Base-by-base conservation (phyloP, 192 early-diverging fungal genomes). In the Umbelopsis ramanniana region DNA sequence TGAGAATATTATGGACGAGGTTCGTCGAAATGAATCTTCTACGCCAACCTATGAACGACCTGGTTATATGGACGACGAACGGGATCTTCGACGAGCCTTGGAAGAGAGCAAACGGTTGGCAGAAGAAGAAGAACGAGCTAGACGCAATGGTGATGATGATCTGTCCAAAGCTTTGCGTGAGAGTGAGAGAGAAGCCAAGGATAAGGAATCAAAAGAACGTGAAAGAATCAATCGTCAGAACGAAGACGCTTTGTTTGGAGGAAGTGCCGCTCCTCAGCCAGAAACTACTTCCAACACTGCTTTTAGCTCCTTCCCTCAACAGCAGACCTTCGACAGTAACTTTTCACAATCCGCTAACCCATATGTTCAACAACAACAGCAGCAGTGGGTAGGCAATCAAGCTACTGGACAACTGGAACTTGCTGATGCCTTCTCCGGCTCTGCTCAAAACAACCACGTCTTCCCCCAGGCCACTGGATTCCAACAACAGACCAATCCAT, bases 91-190 rank as follows among this genome's bases (percentile, higher is more conserved):
- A 53, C 80, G 78, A 52, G 97, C 97, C 5, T 79, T 96, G 29
- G 96, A 94, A 66, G 93, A 93, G 69, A 94, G 93, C 74, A 89
- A 88, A 73, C 85, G 88, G 52, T 83, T 85, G 38, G 92, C 94
- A 2, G 72, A 68, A 15, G 78, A 84, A 71, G 72, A 78, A 60
- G 83, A 82, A 22, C 78, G 72, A 43, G 80, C 52, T 23, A 23
- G 78, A 43, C 71, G 50, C 15, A 37, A 47, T 48, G 69, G 73
- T 12, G 74, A 76, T 57, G 68, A 72, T 8, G 79, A 76, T 55
- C 40, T 81, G 19, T 60, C 53, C 33, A 76, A 74, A 33, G 79
- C 79, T 22, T 46, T 81, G 40, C 57, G 73, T 48, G 24, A 70
- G 9, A 81, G 79, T 46, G 63, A 76, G 71, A 63, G 73, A 46